These are phyloP conservation scores for Calonectria pteridis DNA, from an alignment of 2,329 filamentous ascomycete genomes.

Conservation along the genomic window DNA sequence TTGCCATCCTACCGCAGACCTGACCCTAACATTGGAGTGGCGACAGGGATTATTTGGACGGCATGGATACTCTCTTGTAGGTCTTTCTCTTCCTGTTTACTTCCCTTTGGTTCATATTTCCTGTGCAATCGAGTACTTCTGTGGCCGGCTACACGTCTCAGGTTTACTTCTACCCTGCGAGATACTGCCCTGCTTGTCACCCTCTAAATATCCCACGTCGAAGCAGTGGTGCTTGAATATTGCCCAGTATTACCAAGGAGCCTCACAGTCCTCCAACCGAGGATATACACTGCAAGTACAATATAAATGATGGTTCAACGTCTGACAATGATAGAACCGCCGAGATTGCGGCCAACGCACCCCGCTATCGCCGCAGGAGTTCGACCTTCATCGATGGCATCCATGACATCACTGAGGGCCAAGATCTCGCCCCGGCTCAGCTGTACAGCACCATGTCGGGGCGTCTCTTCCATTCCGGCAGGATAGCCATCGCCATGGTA, in stretches of 20 bases:
- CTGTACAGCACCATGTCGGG: constrained; percentile 99
- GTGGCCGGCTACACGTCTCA: neutral
- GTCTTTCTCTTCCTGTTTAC: constrained; percentile 47
- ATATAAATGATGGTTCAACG: constrained; percentile 2
- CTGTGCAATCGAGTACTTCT: neutral
- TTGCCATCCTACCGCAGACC: neutral
- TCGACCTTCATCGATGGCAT: constrained; percentile 98
- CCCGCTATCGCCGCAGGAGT: constrained; percentile 89
- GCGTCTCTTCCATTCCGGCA: constrained; percentile 94
- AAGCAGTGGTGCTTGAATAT: neutral
- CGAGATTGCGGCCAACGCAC: constrained; percentile 91
- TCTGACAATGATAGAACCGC: constrained; percentile 73
- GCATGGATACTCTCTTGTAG: constrained; percentile 74
- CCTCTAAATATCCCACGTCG: neutral
- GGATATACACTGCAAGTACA: neutral
- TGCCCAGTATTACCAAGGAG: neutral
- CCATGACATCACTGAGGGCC: constrained; percentile 88
- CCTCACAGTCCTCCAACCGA: neutral
- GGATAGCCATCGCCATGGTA: constrained; percentile 97
- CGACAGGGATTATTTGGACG: constrained; percentile 32
- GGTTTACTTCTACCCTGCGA: neutral
- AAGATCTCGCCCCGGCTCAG: constrained; percentile 90
- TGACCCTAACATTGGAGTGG: constrained; percentile 3
- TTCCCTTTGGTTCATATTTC: neutral
- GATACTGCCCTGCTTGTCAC: neutral